Evolutionary conservation across 2,329 filamentous ascomycete genomes (phyloP).

Genomic region (Colletotrichum brevisporum): DNA sequence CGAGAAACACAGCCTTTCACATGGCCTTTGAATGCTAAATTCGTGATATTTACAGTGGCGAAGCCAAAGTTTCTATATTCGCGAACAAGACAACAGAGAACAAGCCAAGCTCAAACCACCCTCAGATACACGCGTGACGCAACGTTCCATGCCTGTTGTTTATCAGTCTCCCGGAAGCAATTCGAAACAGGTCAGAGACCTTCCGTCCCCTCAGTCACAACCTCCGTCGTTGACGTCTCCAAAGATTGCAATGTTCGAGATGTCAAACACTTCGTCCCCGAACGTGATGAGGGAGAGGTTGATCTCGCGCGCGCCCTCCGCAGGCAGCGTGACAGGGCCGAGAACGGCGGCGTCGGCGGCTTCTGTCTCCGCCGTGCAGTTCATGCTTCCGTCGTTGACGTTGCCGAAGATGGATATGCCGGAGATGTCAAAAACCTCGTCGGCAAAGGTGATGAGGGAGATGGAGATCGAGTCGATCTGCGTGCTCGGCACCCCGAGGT

Average conservation of each 20-base stretch:
- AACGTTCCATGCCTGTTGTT: too few relatives aligned
- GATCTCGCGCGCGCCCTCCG: background rate
- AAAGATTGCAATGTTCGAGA: constrained; percentile 14
- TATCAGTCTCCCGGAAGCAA: too few relatives aligned
- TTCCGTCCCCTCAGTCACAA: background rate
- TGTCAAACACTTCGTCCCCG: constrained; percentile 15
- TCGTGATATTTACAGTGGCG: too few relatives aligned
- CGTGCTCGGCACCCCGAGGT: background rate
- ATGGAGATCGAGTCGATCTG: background rate
- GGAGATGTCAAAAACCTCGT: constrained; percentile 21
- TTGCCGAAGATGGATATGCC: constrained; percentile 23
- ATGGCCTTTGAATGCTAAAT: too few relatives aligned
- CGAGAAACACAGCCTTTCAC: too few relatives aligned
- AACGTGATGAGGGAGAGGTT: constrained; percentile 9
- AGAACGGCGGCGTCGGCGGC: background rate
- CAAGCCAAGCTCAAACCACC: too few relatives aligned
- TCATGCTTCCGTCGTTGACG: constrained; percentile 6
- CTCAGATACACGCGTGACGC: too few relatives aligned
- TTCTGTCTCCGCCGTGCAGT: background rate
- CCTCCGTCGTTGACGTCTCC: constrained; percentile 8
- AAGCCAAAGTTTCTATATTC: too few relatives aligned
- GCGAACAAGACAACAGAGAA: too few relatives aligned
- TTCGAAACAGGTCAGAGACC: background rate
- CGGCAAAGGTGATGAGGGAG: constrained; percentile 14
- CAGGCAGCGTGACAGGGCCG: background rate